Base-by-base conservation (phyloP, 2,329 filamentous ascomycete species). In the Fusarium sp. region DNA sequence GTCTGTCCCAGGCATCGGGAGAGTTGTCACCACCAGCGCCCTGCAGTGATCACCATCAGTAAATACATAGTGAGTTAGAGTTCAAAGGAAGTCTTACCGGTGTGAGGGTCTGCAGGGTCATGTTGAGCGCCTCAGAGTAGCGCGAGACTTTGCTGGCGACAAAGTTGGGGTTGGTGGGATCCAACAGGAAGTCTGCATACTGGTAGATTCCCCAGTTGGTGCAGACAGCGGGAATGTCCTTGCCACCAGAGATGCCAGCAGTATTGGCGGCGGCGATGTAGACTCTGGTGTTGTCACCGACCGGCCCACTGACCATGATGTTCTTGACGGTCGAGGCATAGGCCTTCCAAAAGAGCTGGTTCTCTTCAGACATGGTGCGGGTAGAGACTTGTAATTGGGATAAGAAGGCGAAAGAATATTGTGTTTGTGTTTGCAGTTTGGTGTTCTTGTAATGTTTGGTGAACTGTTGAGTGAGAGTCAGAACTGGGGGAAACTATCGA, bases 311-410 rank as follows among this genome's bases (percentile, higher is more conserved):
- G 24, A 41, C 35, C 51, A 55, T 55, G 20, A 55, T 55, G 24
- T 41, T 55, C 51, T 55, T 55, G 5, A 55, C 24, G 20, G 51
- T 55, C 5, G 51, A 41, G 51, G 51, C 51, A 3, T 55, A 55
- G 20, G 51, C 51, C 35, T 55, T 55, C 51, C 51, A 55, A 39
- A 55, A 55, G 35, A 41, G 51, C 20, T 55, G 51, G 18, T 41
- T 55, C 51, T 55, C 51, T 41, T 55, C 51, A 28, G 24, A 55
- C 51, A 55, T 55, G 14, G 8, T 55, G 35, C 0, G 20, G 7
- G 24, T 39, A 18, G 20, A n/a, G 2, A 3, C 1, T 18, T 26
- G 14, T 13, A 4, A 17, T 38, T n/a, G 5, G 8, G 5, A 18
- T 38, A 28, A 13, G 20, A 41, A 55, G 4, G 6, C 35, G 24